Base-by-base conservation (phyloP, 2,329 filamentous ascomycete species). In the Beauveria medogensis region DNA sequence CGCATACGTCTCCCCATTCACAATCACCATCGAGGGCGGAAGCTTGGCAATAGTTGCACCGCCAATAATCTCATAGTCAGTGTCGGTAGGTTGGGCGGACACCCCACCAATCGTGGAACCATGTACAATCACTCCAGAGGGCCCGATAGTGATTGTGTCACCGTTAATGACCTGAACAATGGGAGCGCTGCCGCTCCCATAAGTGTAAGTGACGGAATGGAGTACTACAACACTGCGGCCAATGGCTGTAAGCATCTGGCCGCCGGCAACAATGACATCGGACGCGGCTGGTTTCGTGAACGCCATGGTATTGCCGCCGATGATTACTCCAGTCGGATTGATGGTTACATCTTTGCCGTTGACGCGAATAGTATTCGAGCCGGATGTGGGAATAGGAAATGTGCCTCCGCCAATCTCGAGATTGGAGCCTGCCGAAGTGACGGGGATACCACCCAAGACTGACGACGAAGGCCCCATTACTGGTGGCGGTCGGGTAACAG, bases 1-100 rank as follows among this genome's bases (percentile, higher is more conserved):
- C 1, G 77, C 80, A 65, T 82, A 84, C 0, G 78, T 82, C 3
- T 71, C 71, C 40, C 78, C 78, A 41, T 74, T 72, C 54, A 87
- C 72, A 30, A 85, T 75, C 1, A 81, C 75, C 14, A 77, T 70
- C 3, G 76, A 79, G 1, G 77, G 69, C n/a, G 76, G 77, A 9
- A 82, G 65, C 65, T 79, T 75, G 18, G 79, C 81, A 57, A 83
- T 72, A 3, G 81, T 82, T 18, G 76, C 80, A 12, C 81, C 81
- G 56, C 81, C 81, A 9, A 81, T 75, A 60, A 82, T 75, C 48
- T 77, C 78, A 66, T 74, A 77, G 2, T 72, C 70, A 1, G 76
- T 79, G 14, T 72, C 72, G 1, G 67, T 70, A 1, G 69, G 55
- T 3, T 66, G 64, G 16, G 75, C 79, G 0, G 66, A 62, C 3